These are phyloP conservation scores for Aschersonia sp. DNA, from an alignment of 2,329 filamentous ascomycete genomes.

Conservation along the genomic window DNA sequence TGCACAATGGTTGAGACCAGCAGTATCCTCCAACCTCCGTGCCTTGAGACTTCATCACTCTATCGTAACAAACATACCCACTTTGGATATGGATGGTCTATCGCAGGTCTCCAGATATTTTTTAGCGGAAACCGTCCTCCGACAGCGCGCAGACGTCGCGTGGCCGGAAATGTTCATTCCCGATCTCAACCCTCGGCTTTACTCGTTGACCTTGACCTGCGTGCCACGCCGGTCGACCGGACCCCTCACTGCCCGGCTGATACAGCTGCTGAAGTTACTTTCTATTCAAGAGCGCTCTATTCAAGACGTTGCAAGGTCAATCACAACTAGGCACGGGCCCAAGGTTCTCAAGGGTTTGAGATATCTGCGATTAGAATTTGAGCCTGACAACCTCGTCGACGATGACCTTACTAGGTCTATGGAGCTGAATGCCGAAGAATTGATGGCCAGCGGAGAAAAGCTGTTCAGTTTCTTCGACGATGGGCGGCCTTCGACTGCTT, in stretches of 20 bases:
- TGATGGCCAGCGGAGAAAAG: constrained; percentile 23
- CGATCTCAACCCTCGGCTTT: constrained; percentile 40
- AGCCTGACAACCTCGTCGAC: constrained; percentile 22
- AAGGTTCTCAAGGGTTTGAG: constrained; percentile 34
- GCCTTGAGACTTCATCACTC: constrained; percentile 44
- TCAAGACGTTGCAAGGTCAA: constrained; percentile 10
- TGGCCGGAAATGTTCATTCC: constrained; percentile 35
- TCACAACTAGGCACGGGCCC: constrained; percentile 19
- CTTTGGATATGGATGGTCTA: constrained; percentile 22
- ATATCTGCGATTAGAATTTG: constrained; percentile 39
- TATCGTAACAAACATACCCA: constrained; percentile 38
- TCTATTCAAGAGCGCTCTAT: constrained; percentile 35
- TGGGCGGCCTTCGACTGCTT: constrained; percentile 2
- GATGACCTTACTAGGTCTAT: constrained; percentile 17
- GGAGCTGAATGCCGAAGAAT: constrained; percentile 24
- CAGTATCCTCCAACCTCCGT: constrained; percentile 36
- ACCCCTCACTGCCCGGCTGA: constrained; percentile 30
- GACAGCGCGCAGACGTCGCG: constrained; percentile 25
- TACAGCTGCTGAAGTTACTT: constrained; percentile 29
- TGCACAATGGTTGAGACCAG: constrained; percentile 34
- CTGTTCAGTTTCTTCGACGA: constrained; percentile 31
- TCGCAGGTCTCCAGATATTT: constrained; percentile 20
- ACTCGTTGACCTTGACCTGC: constrained; percentile 35
- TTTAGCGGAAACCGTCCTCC: constrained; percentile 29
- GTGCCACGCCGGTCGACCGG: constrained; percentile 40